Evolutionary conservation across 2,329 filamentous ascomycete genomes (phyloP), one percentile per base, ranked within the genome.

Genomic region (Alternaria arbusti): DNA sequence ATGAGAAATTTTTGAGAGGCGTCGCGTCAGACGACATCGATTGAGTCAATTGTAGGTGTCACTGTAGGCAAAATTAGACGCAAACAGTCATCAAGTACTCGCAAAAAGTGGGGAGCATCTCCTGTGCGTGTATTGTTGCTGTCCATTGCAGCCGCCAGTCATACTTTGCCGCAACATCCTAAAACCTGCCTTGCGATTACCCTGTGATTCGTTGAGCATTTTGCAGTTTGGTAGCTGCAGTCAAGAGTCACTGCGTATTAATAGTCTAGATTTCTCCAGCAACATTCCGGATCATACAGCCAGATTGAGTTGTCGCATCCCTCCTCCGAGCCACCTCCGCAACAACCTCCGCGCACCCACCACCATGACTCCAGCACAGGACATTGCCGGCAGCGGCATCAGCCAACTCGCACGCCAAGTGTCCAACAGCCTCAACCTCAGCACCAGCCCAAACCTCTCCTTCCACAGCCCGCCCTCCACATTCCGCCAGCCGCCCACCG

Each of bases 401-500:
- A 71, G 70, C 61, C 49, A 52, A 52, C 70, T 80, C 78, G 51
- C 79, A 79, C 70, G 86, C 83, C 72, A 79, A 68, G 81, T 85
- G 55, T 87, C 87, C 17, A 86, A 88, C 76, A 89, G 85, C 78
- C 83, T 90, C 76, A 89, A 87, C 76, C 83, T 94, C 66, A 94
- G 91, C 30, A 89, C 88, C 51, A 96, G 93, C 57, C 94, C 95
- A 26, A 87, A 85, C 50, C 85, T 91, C 49, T 88, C 88, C 55
- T 94, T 96, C 80, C 87, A 91, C 76, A 94, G 92, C 68, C 90
- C 90, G 32, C 84, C 89, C 36, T 86, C 89, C 63, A 91, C 89
- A 82, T 76, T 75, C 86, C 70, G 75, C 26, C 69, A 81, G 66
- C 70, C 76, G 61, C 69, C 76, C 55, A 52, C 72, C 52, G 82